Evolutionary conservation across 257 asterid species (phyloP), one percentile per base, ranked within the genome.

Genomic region (Plantago major): DNA sequence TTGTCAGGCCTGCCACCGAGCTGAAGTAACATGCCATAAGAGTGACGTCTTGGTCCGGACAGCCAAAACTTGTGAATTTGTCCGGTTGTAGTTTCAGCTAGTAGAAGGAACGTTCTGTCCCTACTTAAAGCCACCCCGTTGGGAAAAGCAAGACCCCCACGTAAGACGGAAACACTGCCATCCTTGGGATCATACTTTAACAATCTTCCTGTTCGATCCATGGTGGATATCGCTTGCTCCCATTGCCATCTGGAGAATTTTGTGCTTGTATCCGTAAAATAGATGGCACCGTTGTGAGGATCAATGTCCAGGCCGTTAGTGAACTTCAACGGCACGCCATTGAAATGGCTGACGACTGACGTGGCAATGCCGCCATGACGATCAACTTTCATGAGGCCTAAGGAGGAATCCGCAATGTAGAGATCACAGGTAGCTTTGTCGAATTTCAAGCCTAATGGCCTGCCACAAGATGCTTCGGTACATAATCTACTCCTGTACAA

Each of bases 81-180:
- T 18, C 71, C 63, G 5, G 69, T 53, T 6, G 84, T 56, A 33
- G 85, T 78, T 71, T 87, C 84, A 0, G 55, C 80, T 43, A 85
- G 83, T 12, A 88, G 46, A 10, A 78, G 16, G 15, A 81, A 88
- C 0, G 82, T 71, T 2, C 63, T 48, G 52, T 83, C 89, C 65
- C 76, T 80, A 51, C 92, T 88, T 8, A 88, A 71, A 53, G 92
- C 69, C n/a, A 85, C 95, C 3, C 96, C 95, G 19, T 85, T 88
- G 10, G 95, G 78, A 68, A 85, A 85, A 37, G 83, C 74, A 58
- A 88, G 79, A 64, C 81, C 89, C 14, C 67, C 51, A 2, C 81
- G 73, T 63, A 83, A 62, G 38, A 81, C 79, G 4, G 86, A 73
- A 42, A 73, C 88, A 60, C 73, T 66, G 51, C 81, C 74, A 70